Evolutionary conservation across 768 basidiomycete genomes (phyloP), one percentile per base, ranked within the genome.

Genomic region (Strobilomyces confusus): DNA sequence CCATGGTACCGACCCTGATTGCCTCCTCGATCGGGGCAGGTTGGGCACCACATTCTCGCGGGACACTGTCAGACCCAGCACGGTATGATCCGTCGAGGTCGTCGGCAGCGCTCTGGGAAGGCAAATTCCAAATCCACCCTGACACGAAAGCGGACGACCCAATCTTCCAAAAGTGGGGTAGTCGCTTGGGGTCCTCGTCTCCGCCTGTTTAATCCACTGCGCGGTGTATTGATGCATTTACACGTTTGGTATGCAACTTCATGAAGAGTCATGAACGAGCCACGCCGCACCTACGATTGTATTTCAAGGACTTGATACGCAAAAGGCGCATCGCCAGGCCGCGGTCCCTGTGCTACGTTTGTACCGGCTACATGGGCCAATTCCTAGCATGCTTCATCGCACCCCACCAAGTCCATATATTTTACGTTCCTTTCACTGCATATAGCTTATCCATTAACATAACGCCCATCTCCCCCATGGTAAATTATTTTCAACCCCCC

Each of bases 61-160:
- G 81, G 33, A 77, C 80, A 4, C 73, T 89, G 8, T 85, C 86
- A 1, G 86, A 93, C 69, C 91, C 90, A 30, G 82, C 88, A 25
- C 77, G 81, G 47, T 73, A 77, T 52, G 87, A 92, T 67, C 89
- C 92, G 15, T 90, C 91, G 30, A 79, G 78, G 65, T 87, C 89
- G 11, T 86, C 89, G 29, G 85, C 89, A 11, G 89, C 88, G 2
- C 75, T 93, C 8, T 91, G 84, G 84, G 83, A 89, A 67, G 92
- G 92, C 57, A 89, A 81, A 69, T 75, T 93, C 15, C 91, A 92
- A 67, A 74, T 95, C 7, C 94, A 97, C 64, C 93, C 93, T 0
- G 90, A 89, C 34, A 95, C 92, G 3, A 75, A 80, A 43, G 74
- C 70, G 30, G 82, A 89, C 54, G 91, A 95, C 61, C 75, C 74